Evolutionary conservation across 768 basidiomycete genomes (phyloP).

Genomic region (Dentipellis sp.): DNA sequence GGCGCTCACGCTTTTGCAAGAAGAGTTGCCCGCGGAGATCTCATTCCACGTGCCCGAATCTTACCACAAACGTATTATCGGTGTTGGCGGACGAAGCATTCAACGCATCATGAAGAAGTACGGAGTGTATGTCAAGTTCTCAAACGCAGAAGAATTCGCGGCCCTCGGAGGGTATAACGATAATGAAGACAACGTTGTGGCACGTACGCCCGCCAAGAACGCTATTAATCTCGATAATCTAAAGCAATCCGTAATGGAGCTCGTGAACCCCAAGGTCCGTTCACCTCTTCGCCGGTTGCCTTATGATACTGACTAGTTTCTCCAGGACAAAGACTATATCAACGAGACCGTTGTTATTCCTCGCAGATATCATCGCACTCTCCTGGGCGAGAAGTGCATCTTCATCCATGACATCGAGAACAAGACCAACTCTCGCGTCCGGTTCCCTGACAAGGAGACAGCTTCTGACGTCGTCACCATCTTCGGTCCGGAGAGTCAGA

Average conservation of each 20-base stretch:
- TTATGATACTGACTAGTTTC: slow-evolving; percentile 1
- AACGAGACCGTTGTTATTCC: slow-evolving; percentile 91
- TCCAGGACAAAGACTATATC: slow-evolving; percentile 92
- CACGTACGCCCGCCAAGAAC: slow-evolving; percentile 97
- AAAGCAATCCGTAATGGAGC: slow-evolving; percentile 94
- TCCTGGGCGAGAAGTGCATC: slow-evolving; percentile 93
- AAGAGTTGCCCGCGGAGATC: slow-evolving; percentile 96
- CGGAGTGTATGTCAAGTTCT: slow-evolving; percentile 99
- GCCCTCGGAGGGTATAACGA: slow-evolving; percentile 91
- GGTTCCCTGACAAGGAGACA: slow-evolving; percentile 88
- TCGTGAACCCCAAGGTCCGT: slow-evolving; percentile 89
- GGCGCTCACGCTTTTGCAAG: slow-evolving; percentile 83
- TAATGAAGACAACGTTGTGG: slow-evolving; percentile 97
- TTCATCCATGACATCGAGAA: slow-evolving; percentile 96
- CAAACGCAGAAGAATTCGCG: slow-evolving; percentile 95
- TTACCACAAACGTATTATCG: slow-evolving; percentile 98
- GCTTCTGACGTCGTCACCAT: slow-evolving; percentile 95
- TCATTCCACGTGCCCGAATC: slow-evolving; percentile 98
- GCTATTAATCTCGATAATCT: slow-evolving; percentile 90
- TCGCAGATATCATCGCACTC: slow-evolving; percentile 87
- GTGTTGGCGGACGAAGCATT: slow-evolving; percentile 95
- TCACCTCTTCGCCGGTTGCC: neutral
- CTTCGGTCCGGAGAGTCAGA: slow-evolving; percentile 94
- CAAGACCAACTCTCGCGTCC: slow-evolving; percentile 90
- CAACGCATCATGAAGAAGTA: slow-evolving; percentile 99